These are phyloP conservation scores for Trametes meyenii DNA, from an alignment of 768 basidiomycete genomes.

Conservation along the genomic window DNA sequence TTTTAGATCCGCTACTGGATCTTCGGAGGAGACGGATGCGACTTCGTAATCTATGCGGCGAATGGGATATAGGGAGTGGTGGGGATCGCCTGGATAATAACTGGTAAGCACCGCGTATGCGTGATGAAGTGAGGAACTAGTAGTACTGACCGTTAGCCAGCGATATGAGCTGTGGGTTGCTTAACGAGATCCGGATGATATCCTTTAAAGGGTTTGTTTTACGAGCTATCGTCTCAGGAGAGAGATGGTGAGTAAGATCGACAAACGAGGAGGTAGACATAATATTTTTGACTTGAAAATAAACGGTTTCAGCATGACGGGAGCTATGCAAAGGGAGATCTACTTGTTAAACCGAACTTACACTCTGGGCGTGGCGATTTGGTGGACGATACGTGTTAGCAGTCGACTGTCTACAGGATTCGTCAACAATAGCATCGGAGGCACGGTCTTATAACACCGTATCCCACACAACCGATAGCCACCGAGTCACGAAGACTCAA, in stretches of 20 bases:
- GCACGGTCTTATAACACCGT: no score
- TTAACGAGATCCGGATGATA: conserved; percentile 32
- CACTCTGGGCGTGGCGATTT: no score
- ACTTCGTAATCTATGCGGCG: conserved; percentile 37
- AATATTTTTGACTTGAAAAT: background rate
- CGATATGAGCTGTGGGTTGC: conserved; percentile 33
- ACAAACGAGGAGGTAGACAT: conserved; percentile 10
- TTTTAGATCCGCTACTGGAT: conserved; percentile 37
- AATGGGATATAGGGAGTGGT: conserved; percentile 37
- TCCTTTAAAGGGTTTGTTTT: conserved; percentile 39
- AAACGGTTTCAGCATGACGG: background rate
- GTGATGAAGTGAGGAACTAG: background rate
- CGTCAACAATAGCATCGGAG: no score
- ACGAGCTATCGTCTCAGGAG: conserved; percentile 33
- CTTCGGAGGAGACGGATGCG: conserved; percentile 30
- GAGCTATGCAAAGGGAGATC: background rate
- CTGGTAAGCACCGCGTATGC: background rate
- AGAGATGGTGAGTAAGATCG: conserved; percentile 40
- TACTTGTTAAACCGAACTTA: no score
- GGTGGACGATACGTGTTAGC: background rate
- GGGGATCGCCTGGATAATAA: conserved; percentile 37
- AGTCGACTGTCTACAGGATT: no score
- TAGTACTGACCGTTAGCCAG: conserved; percentile 38
- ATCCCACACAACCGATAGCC: no score
- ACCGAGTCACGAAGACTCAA: no score